Base-by-base conservation (phyloP, 2,329 filamentous ascomycete genomes). In the Penicillium sp. region DNA sequence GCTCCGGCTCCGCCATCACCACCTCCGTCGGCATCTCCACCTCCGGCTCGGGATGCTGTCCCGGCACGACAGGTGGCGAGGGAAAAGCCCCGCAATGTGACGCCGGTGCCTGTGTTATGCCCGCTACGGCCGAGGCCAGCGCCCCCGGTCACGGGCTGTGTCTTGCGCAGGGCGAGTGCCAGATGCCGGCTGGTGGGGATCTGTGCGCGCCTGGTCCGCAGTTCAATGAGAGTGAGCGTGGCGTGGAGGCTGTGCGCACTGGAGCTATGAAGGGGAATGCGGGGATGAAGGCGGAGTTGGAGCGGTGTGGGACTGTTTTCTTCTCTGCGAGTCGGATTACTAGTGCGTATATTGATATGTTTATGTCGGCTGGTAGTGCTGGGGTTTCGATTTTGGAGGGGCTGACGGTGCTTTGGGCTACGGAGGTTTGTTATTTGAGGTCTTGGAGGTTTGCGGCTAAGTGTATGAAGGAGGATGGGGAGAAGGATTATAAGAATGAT, bases 331-430 rank as follows among this genome's bases (percentile, higher is more conserved):
- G 72, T 4, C 74, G 74, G 3, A 78, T 81, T 36, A 84, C 82
- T 0, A 75, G 77, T 47, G 79, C 78, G 7, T 79, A 84, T 60
- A 73, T 83, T n/a, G 81, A 84, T 65, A 71, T 84, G 18, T 81
- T 89, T 4, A 81, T 84, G 52, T 79, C 77, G n/a, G 79, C 79
- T 4, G 77, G 81, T 11, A 78, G 78, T 47, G 73, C 79, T 0
- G 77, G 75, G 7, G 75, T 76, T 2, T 78, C 73, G 1, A 67
- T 89, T 65, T 73, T 91, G 2, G 87, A 91, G 67, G 87, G 85
- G 6, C 77, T 90, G 57, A 81, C 90, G 2, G 79, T 89, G n/a
- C 81, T 91, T 23, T 92, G 87, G 85, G 85, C 84, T n/a, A 90
- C 86, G 1, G 89, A 93, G 72, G 83, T 78, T 43, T 81, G 79